Conservation (phyloP, 1,139 yeast genomes). For the Suhomyces kunorum region DNA sequence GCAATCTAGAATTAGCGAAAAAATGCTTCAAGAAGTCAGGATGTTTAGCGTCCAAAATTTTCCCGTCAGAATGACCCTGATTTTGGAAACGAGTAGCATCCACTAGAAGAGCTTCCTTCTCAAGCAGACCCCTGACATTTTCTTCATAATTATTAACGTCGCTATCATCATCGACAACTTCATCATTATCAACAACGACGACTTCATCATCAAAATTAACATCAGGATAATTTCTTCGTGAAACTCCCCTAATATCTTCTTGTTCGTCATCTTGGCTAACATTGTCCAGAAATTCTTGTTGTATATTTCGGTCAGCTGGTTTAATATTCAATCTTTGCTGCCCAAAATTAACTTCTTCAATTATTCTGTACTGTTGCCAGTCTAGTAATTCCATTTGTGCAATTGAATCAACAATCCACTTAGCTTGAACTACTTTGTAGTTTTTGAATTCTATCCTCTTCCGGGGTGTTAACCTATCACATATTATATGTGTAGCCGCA, state of each 20-base stretch:
- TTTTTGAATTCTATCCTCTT: conserved; percentile 65
- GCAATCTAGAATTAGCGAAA: conserved; percentile 80
- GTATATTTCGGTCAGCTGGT: no score
- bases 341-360: conserved; percentile 54
- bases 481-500: conserved; percentile 80
- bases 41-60: conserved; percentile 60
- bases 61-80: conserved; percentile 9
- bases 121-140: neutral
- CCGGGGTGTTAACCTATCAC: conserved; percentile 75
- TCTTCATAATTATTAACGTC: conserved; percentile 12
- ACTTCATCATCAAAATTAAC: no score
- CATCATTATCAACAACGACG: conserved; percentile 4
- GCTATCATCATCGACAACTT: neutral
- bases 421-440: conserved; percentile 76
- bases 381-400: conserved; percentile 48
- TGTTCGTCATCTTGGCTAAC: conserved; percentile 5
- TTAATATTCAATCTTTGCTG: conserved; percentile 43
- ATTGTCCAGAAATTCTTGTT: neutral
- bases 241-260: conserved; percentile 6
- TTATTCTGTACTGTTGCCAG: conserved; percentile 67
- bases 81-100: neutral
- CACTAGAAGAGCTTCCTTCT: neutral
- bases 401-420: conserved; percentile 76
- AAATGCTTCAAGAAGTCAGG: conserved; percentile 73
- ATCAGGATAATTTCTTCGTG: no score